Percentiles rank a stretch among this genome's conserved stretches.
Conservation (phyloP, 2,329 filamentous ascomycete species). For the Microdochium trichocladiopsis region DNA sequence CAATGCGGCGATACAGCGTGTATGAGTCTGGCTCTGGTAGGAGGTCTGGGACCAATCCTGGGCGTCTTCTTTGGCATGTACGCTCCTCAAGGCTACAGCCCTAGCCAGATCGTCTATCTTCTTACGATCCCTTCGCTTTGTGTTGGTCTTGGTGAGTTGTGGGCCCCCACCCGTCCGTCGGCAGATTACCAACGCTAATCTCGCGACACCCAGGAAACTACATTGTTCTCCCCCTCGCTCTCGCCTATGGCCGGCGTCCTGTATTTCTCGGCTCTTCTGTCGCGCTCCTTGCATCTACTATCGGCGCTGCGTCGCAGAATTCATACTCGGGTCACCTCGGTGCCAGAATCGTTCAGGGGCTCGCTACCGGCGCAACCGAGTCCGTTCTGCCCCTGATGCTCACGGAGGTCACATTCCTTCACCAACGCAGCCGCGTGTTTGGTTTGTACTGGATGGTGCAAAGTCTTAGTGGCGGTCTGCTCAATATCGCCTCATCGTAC, state of each 20-base stretch:
- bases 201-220: not conserved
- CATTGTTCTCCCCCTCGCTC: not conserved
- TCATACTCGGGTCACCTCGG: conserved; percentile 15
- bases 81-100: conserved; percentile 11
- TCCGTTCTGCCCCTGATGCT: conserved; percentile 14
- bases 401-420: conserved; percentile 14
- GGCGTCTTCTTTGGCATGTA: conserved; percentile 24
- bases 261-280: conserved; percentile 19
- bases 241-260: conserved; percentile 1
- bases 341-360: conserved; percentile 17
- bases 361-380: conserved; percentile 24
- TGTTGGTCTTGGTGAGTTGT: conserved; percentile 25
- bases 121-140: conserved; percentile 28
- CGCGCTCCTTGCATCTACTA: conserved; percentile 15
- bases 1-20: conserved; percentile 2
- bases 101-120: conserved; percentile 21
- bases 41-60: conserved; percentile 35
- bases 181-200: no score
- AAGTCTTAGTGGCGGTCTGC: conserved; percentile 7
- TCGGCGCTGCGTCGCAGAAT: conserved; percentile 13
- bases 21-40: conserved; percentile 36
- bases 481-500: conserved; percentile 11
- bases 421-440: conserved; percentile 9
- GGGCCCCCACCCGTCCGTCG: no score
- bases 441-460: conserved; percentile 9